Evolutionary conservation across 176 grass and related monocot species (phyloP), one percentile per base, ranked within the genome.

Genomic region (Hordeum marinum): DNA sequence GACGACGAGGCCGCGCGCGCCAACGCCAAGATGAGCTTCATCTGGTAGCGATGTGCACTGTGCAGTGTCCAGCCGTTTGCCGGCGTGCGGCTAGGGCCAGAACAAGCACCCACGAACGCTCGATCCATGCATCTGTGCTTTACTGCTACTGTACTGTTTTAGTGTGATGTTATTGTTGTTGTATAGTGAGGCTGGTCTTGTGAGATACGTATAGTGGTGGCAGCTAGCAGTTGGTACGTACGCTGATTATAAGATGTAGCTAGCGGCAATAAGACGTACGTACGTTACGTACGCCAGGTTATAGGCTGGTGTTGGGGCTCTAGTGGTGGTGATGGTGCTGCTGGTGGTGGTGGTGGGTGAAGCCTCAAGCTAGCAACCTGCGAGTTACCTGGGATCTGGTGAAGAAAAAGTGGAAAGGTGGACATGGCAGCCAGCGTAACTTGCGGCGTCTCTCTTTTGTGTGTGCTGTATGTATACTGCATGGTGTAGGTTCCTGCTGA

Each of bases 11-110:
- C 68, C 11, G 66, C 94, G 13, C 74, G 83, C 15, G 89, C 88
- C 10, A 82, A 48, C 63, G 82, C 94, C 23, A 88, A 96, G 77
- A 90, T 91, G 91, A 91, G 39, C 86, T 96, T 96, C 84, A 80
- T 93, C 71, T 96, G 94, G 94, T 96, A 93, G 87, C 39, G 18
- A 11, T 2, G 2, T 2, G 15, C 15, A 4, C 15, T 18, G 48
- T 34, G 2, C 48, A 52, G 15, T 17, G 46, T 13, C 48, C 15
- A 52, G 48, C 48, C 48, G 46, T 14, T 14, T 50, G 46, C 46
- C 1, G 14, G 29, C 29, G 29, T 29, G 14, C 46, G 46, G 46
- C 46, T 50, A 50, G 46, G 46, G 46, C 46, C 45, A 48, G 45
- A 13, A 13, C 45, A 50, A 14, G 13, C 48, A 52, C 48, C 15